Evolutionary conservation across 768 basidiomycete genomes (phyloP), one percentile per base, ranked within the genome.

Genomic region (Lentinus tigrinus): DNA sequence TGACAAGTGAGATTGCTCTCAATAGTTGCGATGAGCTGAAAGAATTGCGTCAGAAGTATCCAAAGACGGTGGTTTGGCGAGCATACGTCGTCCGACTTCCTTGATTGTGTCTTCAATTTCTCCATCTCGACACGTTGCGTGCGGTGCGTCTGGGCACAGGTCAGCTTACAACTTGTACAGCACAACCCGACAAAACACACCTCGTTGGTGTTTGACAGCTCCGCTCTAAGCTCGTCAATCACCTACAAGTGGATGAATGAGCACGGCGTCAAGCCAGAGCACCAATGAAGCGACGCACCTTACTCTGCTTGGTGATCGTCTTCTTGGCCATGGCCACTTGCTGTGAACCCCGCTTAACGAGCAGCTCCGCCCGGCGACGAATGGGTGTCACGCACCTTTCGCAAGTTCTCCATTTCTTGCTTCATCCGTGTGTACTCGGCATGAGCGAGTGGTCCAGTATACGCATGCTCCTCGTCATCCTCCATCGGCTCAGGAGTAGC

Each of bases 1-100:
- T 90, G 89, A 65, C 89, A 91, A 64, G 84, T 84, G 17, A 88
- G 69, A 31, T 81, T 80, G 24, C 71, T 67, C 71, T 91, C 88
- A 23, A 89, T 78, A 7, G 74, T 75, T 10, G 78, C 67, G 11
- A 89, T 71, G 36, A 83, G 71, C 87, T 65, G 28, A 4, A 26
- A n/a, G 24, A 26, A 0, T 23, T 26, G 14, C 7, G 16, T 26
- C 24, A 38, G 8, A 7, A 7, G 17, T 49, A 8, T 19, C 19
- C 19, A 16, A 16, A 3, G 27, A n/a, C 24, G n/a, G 16, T 7
- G 31, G 16, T 26, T 5, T 19, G 14, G 1, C 40, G 19, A 26
- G 36, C 74, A 34, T 61, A 88, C 88, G 70, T 88, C 87, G 55
- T 88, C 84, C 5, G 75, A 72, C 58, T 84, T 81, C 56, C 73